Evolutionary conservation across 345 rosid genomes (phyloP).

Genomic region (Acer negundo): DNA sequence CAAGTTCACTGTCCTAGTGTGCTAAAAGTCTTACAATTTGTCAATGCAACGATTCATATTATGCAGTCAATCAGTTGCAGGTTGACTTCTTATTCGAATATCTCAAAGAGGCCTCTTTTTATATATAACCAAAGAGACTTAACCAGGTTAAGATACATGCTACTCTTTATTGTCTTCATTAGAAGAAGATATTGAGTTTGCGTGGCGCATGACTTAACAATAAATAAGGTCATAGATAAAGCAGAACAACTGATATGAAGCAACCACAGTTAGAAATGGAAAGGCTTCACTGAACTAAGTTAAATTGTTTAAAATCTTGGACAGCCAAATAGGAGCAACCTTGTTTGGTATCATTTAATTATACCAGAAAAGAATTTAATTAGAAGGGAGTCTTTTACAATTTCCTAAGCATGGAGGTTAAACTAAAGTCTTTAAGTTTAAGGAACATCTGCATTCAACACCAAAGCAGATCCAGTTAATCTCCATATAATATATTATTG

Average conservation of each 20-base stretch:
- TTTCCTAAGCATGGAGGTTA: not conserved
- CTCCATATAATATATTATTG: not conserved
- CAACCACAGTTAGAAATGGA: not conserved
- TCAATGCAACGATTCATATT: not conserved
- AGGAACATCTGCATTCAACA: not conserved
- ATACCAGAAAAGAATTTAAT: not conserved
- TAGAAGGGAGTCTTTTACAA: not conserved
- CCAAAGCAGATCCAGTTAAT: not conserved
- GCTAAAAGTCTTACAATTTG: not conserved
- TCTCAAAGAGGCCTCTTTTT: not conserved
- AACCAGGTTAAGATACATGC: not conserved
- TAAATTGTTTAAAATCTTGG: not conserved
- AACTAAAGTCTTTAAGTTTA: not conserved
- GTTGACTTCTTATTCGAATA: not conserved
- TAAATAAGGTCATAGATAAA: not conserved
- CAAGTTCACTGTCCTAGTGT: not conserved
- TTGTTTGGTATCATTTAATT: not conserved
- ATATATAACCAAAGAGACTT: not conserved
- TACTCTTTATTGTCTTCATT: not conserved
- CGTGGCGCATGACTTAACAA: not conserved
- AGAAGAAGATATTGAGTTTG: not conserved
- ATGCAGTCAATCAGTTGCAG: not conserved
- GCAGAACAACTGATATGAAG: not conserved
- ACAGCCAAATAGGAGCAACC: not conserved
- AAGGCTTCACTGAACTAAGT: not conserved